Percentiles rank a stretch among this genome's conserved stretches.
These are phyloP conservation scores for Uromyces viciae-fabae DNA, from an alignment of 1,284 basidiomycete species.

Conservation along the genomic window DNA sequence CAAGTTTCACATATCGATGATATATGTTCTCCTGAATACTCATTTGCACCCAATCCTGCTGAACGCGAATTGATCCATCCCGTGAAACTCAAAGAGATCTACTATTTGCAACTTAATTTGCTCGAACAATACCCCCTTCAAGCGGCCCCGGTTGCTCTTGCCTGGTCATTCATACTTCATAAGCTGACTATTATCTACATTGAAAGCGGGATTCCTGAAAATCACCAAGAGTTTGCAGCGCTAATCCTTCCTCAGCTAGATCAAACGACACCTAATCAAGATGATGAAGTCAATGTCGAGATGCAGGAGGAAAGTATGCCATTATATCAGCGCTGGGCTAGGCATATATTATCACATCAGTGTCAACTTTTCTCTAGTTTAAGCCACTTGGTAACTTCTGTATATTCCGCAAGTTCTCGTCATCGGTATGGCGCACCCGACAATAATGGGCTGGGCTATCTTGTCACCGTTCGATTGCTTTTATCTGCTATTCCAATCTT, in stretches of 20 bases:
- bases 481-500: constrained; percentile 38
- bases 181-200: constrained; percentile 31
- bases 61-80: constrained; percentile 27
- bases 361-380: constrained; percentile 40
- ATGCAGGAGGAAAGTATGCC: constrained; percentile 26
- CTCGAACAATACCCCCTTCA: constrained; percentile 25
- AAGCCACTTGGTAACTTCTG: constrained; percentile 20
- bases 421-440: constrained; percentile 29
- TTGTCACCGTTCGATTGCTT: constrained; percentile 33
- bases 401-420: constrained; percentile 24
- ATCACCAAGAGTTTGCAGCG: constrained; percentile 35
- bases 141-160: constrained; percentile 33
- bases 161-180: constrained; percentile 40
- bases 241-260: constrained; percentile 16
- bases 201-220: constrained; percentile 25
- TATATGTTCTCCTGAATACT: constrained; percentile 29
- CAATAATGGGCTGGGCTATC: constrained; percentile 41
- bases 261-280: constrained; percentile 5
- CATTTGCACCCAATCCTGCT: background rate
- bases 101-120: constrained; percentile 38
- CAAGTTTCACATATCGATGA: constrained; percentile 39
- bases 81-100: constrained; percentile 27
- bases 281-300: constrained; percentile 21
- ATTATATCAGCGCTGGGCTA: constrained; percentile 36
- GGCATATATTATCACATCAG: constrained; percentile 30